Base-by-base conservation (phyloP, 2,329 filamentous ascomycete genomes). In the Parafenestella ontariensis region DNA sequence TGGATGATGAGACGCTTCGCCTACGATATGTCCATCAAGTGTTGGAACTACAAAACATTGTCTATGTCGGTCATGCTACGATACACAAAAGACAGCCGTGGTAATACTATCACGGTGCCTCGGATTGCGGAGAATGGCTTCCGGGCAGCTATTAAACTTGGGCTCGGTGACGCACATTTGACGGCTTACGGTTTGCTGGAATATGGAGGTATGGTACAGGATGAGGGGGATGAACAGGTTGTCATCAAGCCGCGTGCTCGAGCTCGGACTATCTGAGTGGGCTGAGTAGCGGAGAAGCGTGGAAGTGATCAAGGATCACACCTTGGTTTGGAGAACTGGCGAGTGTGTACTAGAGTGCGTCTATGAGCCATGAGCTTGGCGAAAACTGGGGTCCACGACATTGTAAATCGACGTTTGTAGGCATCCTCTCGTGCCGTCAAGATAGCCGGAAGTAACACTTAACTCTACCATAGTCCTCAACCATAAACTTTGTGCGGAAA, bases 211-310 rank as follows among this genome's bases (percentile, higher is more conserved):
- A 13, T 36, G 20, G 43, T 26, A 2, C 11, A 21, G 17, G 41
- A 34, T 75, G 45, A 70, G 70, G 15, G 64, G 11, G 20, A 40
- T 23, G 36, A 10, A 39, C 6, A 23, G 36, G 2, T 39, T 24
- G 18, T 3, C 2, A 5, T 3, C 13, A 15, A 24, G 21, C 2
- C 20, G 11, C 5, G 13, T 13, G 7, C 4, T 11, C 7, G 37
- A 5, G 11, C 4, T 8, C 34, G 18, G n/a, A 18, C 34, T 8
- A 37, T 37, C 13, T 23, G 37, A 24, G 24, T 2, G 21, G 3
- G 37, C 18, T 23, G 11, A 3, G 11, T 23, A 23, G 20, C 21
- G 21, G 13, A 15, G 10, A 24, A n/a, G 18, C 36, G 3, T 11
- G 18, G 21, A 24, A 5, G 24, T 26, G 9, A 5, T 26, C 24